phyloP scores from a whole-genome alignment of 768 basidiomycete genomes.

The Cubamyces sp. region DNA sequence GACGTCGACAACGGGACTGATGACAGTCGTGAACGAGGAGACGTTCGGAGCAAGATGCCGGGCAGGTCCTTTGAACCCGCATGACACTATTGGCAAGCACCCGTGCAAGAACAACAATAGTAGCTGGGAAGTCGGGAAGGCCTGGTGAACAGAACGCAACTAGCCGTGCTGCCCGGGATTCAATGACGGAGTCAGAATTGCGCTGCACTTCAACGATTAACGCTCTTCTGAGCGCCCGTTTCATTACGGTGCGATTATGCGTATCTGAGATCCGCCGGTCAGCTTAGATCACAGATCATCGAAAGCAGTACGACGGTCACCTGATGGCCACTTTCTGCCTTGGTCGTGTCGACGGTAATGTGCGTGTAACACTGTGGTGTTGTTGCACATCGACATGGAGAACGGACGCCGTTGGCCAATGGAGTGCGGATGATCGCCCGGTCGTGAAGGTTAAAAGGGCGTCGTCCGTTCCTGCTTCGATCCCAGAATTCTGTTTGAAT shows the following conservation, averaged over 20 bases:
- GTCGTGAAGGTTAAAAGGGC: slow-evolving; percentile 15
- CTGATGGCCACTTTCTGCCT: slow-evolving; percentile 17
- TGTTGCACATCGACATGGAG: slow-evolving; percentile 13
- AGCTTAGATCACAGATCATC: slow-evolving; percentile 20
- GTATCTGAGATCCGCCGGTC: slow-evolving; percentile 21
- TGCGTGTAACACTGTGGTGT: slow-evolving; percentile 6
- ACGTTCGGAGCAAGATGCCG: slow-evolving; percentile 16
- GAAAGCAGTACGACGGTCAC: slow-evolving; percentile 21
- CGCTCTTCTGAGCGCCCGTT: slow-evolving; percentile 5
- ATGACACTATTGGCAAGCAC: slow-evolving; percentile 7
- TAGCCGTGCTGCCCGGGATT: background rate
- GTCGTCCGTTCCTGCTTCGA: background rate
- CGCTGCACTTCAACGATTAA: background rate
- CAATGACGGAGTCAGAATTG: slow-evolving; percentile 5
- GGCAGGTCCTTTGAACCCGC: slow-evolving; percentile 9
- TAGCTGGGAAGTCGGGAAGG: background rate
- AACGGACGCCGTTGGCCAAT: background rate
- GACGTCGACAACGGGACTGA: slow-evolving; percentile 26
- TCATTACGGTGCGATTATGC: background rate
- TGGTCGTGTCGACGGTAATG: background rate
- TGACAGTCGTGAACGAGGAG: slow-evolving; percentile 29
- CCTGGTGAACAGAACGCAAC: background rate
- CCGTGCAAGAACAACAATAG: background rate
- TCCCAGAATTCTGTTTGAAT: slow-evolving; percentile 8
- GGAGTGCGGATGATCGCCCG: slow-evolving; percentile 5